These are phyloP conservation scores for Forsythia suspensa DNA, from an alignment of 257 asterid species.

Conservation along the genomic window DNA sequence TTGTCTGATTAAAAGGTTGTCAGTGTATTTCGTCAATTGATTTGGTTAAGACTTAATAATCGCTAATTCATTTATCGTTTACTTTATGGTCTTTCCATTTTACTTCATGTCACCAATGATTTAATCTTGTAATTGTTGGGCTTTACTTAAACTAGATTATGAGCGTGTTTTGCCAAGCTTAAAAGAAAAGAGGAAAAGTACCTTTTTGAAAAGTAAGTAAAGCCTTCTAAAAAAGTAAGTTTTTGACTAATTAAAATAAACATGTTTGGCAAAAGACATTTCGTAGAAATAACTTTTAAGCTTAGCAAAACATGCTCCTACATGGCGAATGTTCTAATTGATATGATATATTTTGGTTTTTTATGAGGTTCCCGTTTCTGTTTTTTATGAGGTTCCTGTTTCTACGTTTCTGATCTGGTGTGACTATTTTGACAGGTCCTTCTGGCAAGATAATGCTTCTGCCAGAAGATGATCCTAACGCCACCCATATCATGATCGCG, in stretches of 20 bases:
- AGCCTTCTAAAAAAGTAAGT: no score
- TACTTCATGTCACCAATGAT: background rate
- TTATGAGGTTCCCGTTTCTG: background rate
- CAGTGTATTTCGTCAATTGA: no score
- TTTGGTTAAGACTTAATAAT: no score
- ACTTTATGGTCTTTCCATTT: no score
- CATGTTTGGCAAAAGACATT: background rate
- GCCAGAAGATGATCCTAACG: slow-evolving; percentile 82
- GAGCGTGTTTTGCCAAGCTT: background rate
- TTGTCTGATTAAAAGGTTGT: background rate
- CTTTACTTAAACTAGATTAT: background rate
- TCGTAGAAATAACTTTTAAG: background rate
- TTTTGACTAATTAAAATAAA: no score
- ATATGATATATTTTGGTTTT: background rate
- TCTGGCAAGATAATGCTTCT: slow-evolving; percentile 96
- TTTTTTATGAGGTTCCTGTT: background rate
- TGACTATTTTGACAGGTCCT: slow-evolving; percentile 59
- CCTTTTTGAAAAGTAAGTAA: no score
- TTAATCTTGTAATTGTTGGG: background rate
- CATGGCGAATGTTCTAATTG: background rate
- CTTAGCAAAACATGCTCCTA: background rate
- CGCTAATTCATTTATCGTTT: background rate
- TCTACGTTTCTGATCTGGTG: background rate
- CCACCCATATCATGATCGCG: slow-evolving; percentile 92
- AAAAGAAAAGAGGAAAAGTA: background rate